These are phyloP conservation scores for Suhomyces vadensis DNA, from an alignment of 805 yeast species.

Conservation along the genomic window DNA sequence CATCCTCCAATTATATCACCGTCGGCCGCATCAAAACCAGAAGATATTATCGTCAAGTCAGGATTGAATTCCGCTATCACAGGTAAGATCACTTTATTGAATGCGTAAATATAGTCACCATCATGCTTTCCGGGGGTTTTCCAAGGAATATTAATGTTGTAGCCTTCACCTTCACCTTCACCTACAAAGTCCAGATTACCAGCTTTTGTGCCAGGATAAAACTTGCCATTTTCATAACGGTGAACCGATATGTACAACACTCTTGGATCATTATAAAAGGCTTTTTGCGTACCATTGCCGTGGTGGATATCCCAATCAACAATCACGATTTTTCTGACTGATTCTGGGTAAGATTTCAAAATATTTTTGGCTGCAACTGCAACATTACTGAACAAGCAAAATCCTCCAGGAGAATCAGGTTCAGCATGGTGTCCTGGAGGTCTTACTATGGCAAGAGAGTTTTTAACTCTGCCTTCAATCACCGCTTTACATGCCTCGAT, in stretches of 20 bases:
- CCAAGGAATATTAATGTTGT: constrained; percentile 92
- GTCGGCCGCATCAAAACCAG: constrained; percentile 98
- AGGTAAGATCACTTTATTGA: constrained; percentile 82
- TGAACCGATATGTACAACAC: constrained; percentile 91
- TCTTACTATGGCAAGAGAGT: constrained; percentile 90
- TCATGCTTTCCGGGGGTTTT: constrained; percentile 88
- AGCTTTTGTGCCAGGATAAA: constrained; percentile 90
- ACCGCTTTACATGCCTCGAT: constrained; percentile 96
- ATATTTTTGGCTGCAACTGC: constrained; percentile 94
- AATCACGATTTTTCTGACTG: constrained; percentile 78
- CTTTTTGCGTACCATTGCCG: constrained; percentile 97
- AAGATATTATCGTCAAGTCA: constrained; percentile 86
- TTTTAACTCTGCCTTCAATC: constrained; percentile 87
- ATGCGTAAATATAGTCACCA: constrained; percentile 93
- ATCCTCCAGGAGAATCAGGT: constrained; percentile 96
- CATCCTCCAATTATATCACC: constrained; percentile 98
- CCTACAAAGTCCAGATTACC: constrained; percentile 85
- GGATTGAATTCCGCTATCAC: constrained; percentile 87
- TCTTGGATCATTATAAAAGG: constrained; percentile 84
- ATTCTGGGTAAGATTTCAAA: constrained; percentile 80
- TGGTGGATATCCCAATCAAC: constrained; percentile 99
- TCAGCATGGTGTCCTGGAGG: constrained; percentile 99
- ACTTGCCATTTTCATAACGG: constrained; percentile 87
- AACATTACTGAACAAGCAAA: constrained; percentile 92
- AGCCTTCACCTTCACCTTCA: constrained; percentile 83